Base-by-base conservation (phyloP, 768 basidiomycete genomes). In the Mycena venus region DNA sequence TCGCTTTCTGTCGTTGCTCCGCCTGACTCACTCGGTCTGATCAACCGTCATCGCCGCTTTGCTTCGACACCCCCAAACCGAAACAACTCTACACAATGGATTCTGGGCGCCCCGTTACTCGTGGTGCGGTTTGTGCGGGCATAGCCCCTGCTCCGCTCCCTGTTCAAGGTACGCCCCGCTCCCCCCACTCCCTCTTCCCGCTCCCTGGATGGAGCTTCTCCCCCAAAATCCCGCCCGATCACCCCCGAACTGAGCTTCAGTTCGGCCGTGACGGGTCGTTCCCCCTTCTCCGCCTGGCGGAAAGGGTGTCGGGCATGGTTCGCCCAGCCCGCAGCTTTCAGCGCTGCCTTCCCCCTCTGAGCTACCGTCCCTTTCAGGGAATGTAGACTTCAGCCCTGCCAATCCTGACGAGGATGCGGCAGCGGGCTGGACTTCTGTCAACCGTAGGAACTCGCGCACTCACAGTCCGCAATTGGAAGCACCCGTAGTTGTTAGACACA, bases 91-190 rank as follows among this genome's bases (percentile, higher is more conserved):
- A 55, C 55, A 44, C 62, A 14, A 51, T 34, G 44, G 63, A 64
- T 17, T 7, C 11, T 34, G 31, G 29, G 25, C 62, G 29, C 62
- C 44, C 44, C 3, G 25, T 47, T 32, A 64, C 62, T 44, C 62
- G 44, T 15, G 4, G 10, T 49, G 62, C 62, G 44, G 62, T 64
- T 42, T 44, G 62, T 31, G 19, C 29, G 44, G 62, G 62, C 31
- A 49, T 64, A 2, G 62, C 62, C 44, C 62, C 62, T 4, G 62
- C 62, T 23, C 62, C 62, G 29, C 62, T 44, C 29, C 4, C 62
- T 9, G 14, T 64, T 3, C 62, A 27, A 64, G 62, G 62, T 64
- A 64, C 42, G 62, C 25, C 60, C 25, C 42, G 60, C 60, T 64
- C 62, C 21, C n/a, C 62, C 62, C 47, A 64, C 29, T 29, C 44